Percentiles rank a stretch among this genome's conserved stretches.
Evolutionary conservation across 2,329 filamentous ascomycete genomes (phyloP).

Genomic region (Penicillium sp.): DNA sequence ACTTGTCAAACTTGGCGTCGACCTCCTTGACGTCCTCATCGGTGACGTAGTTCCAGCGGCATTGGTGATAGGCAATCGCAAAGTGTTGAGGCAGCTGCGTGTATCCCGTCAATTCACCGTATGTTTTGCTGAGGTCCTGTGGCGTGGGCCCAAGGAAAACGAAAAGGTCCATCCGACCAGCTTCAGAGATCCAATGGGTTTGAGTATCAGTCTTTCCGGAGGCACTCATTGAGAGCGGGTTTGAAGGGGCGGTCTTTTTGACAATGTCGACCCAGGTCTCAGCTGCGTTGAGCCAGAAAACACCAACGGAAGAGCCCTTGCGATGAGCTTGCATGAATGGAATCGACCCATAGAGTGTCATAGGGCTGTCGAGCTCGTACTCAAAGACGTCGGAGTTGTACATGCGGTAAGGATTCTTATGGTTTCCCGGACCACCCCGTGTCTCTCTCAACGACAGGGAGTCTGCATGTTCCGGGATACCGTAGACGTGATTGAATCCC

Average conservation of each 20-base stretch:
- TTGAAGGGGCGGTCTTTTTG: slow-evolving; percentile 67
- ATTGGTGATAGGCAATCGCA: slow-evolving; percentile 90
- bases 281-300: slow-evolving; percentile 95
- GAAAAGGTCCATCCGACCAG: slow-evolving; percentile 83
- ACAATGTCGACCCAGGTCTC: slow-evolving; percentile 97
- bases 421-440: slow-evolving; percentile 74
- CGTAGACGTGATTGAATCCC: slow-evolving; percentile 86
- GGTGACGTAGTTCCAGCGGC: slow-evolving; percentile 97
- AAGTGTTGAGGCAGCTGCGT: slow-evolving; percentile 90
- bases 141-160: slow-evolving; percentile 88
- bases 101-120: slow-evolving; percentile 84
- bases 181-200: slow-evolving; percentile 96
- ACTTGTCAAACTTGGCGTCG: slow-evolving; percentile 91
- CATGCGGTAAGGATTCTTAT: slow-evolving; percentile 82
- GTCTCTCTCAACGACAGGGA: slow-evolving; percentile 85
- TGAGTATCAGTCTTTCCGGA: slow-evolving; percentile 67
- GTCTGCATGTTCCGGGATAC: slow-evolving; percentile 88
- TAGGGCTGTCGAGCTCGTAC: slow-evolving; percentile 92
- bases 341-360: slow-evolving; percentile 97
- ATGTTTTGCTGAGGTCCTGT: slow-evolving; percentile 71
- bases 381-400: slow-evolving; percentile 98
- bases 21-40: slow-evolving; percentile 97
- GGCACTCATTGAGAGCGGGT: slow-evolving; percentile 69
- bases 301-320: slow-evolving; percentile 85
- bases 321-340: slow-evolving; percentile 97